Conservation (phyloP, 768 basidiomycete genomes). For the Pleurotus salmoneostramineus region DNA sequence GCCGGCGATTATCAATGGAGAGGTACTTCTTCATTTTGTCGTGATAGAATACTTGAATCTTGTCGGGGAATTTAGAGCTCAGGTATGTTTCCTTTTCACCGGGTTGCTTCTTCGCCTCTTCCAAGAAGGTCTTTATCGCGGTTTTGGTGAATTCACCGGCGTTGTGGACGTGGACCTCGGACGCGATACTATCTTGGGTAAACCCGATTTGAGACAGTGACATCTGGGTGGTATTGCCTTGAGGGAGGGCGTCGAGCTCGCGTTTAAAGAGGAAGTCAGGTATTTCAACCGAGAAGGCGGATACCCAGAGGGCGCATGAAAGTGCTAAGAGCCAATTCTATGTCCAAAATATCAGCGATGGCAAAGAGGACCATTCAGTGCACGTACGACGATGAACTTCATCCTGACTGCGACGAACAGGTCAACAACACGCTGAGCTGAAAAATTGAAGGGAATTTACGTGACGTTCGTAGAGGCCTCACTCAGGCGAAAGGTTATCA, state of each 20-base stretch:
- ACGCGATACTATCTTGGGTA: not conserved
- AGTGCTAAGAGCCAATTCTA: too few relatives aligned
- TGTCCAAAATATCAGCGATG: too few relatives aligned
- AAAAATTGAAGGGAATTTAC: too few relatives aligned
- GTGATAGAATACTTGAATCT: not conserved
- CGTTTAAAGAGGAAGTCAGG: too few relatives aligned
- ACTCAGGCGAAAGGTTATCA: too few relatives aligned
- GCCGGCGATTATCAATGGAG: not conserved
- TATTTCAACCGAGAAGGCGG: too few relatives aligned
- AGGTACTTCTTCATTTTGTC: not conserved
- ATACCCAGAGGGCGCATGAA: too few relatives aligned
- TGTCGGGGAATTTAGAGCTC: not conserved
- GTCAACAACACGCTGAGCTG: too few relatives aligned
- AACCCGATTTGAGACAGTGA: not conserved
- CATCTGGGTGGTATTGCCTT: not conserved
- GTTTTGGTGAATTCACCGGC: not conserved
- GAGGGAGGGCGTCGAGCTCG: not conserved
- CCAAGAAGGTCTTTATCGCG: not conserved
- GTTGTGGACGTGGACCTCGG: not conserved
- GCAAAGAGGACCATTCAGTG: too few relatives aligned
- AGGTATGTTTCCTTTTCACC: not conserved
- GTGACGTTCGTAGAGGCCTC: too few relatives aligned
- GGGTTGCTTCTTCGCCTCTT: not conserved
- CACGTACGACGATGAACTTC: too few relatives aligned
- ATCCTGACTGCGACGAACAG: too few relatives aligned